Percentiles rank a stretch among this genome's conserved stretches.
phyloP scores from a whole-genome alignment of 306 rosid genomes.

The Luffa acutangula region DNA sequence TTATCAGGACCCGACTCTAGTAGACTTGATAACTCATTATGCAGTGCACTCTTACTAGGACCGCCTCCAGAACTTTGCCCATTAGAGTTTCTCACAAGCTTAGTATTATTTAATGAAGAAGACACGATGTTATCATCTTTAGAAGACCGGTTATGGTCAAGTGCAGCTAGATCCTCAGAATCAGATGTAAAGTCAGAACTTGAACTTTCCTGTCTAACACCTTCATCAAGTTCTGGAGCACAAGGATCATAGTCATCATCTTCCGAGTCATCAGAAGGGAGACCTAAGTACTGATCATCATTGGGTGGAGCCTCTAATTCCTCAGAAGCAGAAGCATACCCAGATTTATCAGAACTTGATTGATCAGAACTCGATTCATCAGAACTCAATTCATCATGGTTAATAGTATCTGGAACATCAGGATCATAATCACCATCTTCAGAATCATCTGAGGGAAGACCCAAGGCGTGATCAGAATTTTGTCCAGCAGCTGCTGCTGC shows the following conservation, averaged over 20 bases:
- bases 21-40: conserved; percentile 49
- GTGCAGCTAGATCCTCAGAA: conserved; percentile 80
- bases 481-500: conserved; percentile 51
- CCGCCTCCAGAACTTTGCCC: conserved; percentile 20
- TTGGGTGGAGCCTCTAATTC: conserved; percentile 40
- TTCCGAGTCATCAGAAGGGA: conserved; percentile 90
- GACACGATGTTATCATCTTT: conserved; percentile 26
- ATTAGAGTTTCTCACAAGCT: conserved; percentile 22
- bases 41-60: conserved; percentile 36
- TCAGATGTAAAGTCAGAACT: conserved; percentile 91
- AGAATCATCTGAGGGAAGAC: conserved; percentile 87
- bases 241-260: conserved; percentile 70
- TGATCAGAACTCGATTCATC: conserved; percentile 37
- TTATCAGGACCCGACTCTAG: conserved; percentile 34
- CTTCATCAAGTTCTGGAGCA: conserved; percentile 30
- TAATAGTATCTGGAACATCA: conserved; percentile 40
- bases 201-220: conserved; percentile 44
- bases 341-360: conserved; percentile 66
- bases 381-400: conserved; percentile 56
- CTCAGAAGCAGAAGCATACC: conserved; percentile 70
- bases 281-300: conserved; percentile 52
- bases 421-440: conserved; percentile 88
- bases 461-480: conserved; percentile 40
- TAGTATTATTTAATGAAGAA: conserved; percentile 14
- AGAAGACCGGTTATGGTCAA: conserved; percentile 23